phyloP scores from a whole-genome alignment of 2,329 filamentous ascomycete genomes.

The Akanthomyces lecanii region DNA sequence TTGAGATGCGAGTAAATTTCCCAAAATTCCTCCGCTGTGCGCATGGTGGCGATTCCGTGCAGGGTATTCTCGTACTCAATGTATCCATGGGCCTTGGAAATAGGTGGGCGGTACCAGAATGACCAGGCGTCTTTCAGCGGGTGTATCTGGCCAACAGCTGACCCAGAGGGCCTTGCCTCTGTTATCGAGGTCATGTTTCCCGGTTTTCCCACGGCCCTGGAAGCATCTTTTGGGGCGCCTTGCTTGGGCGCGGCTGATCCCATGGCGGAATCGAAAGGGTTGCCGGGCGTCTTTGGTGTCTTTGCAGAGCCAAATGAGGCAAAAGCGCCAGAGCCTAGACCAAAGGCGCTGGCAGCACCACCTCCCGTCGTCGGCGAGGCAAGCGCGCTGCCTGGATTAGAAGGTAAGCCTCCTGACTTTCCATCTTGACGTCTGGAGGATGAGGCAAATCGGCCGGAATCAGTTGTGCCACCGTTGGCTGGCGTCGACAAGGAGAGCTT shows the following conservation, averaged over 20 bases:
- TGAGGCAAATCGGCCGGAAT: conserved; percentile 57
- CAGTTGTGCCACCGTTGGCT: conserved; percentile 52
- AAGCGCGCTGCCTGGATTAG: conserved; percentile 65
- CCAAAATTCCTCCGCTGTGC: conserved; percentile 87
- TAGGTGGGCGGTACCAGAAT: conserved; percentile 95
- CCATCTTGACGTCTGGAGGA: conserved; percentile 74
- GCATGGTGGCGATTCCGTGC: conserved; percentile 76
- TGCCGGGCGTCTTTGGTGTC: conserved; percentile 79
- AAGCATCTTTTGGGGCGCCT: conserved; percentile 28
- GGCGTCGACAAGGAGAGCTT: conserved; percentile 87
- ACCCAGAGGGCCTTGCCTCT: conserved; percentile 33
- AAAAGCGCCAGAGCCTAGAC: conserved; percentile 90
- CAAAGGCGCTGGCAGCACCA: conserved; percentile 82
- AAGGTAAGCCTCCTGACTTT: conserved; percentile 72
- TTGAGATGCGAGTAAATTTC: conserved; percentile 84
- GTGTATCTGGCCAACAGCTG: conserved; percentile 40
- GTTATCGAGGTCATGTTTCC: conserved; percentile 42
- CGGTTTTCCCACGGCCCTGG: conserved; percentile 28
- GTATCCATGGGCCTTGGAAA: conserved; percentile 83
- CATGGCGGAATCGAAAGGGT: conserved; percentile 73
- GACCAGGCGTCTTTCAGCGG: conserved; percentile 85
- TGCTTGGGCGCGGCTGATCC: conserved; percentile 37
- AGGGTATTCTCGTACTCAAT: conserved; percentile 96
- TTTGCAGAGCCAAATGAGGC: conserved; percentile 80
- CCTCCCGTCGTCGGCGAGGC: conserved; percentile 63